Evolutionary conservation across 805 yeast species (phyloP).

Genomic region (Monosporozyma siamensis): DNA sequence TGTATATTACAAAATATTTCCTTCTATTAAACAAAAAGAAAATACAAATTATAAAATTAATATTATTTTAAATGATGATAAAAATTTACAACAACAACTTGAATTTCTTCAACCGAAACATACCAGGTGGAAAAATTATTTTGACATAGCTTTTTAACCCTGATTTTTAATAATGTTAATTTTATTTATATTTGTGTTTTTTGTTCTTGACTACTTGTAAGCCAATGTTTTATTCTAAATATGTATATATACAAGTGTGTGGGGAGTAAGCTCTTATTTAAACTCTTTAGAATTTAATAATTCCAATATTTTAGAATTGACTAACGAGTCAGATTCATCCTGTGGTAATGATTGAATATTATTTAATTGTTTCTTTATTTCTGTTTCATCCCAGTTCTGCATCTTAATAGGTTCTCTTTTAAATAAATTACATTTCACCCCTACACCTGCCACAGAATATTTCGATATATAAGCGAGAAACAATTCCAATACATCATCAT

Average conservation of each 20-base stretch:
- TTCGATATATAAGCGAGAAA: conserved; percentile 72
- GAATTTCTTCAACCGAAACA: conserved; percentile 68
- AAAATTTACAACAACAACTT: conserved; percentile 37
- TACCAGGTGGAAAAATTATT: conserved; percentile 44
- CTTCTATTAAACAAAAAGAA: background rate
- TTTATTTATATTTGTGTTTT: conserved; percentile 13
- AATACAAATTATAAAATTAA: background rate
- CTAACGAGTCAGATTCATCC: conserved; percentile 17
- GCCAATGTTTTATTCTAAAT: no score
- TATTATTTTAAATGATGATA: conserved; percentile 31
- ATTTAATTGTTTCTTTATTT: background rate
- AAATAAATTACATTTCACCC: conserved; percentile 64
- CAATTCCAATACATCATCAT: conserved; percentile 73
- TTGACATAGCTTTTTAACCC: conserved; percentile 66
- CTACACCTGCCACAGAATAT: conserved; percentile 72
- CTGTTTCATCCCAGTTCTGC: background rate
- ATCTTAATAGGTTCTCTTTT: conserved; percentile 34
- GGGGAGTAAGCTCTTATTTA: conserved; percentile 22
- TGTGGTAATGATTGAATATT: background rate
- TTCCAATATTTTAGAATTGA: conserved; percentile 51
- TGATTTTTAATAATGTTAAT: conserved; percentile 31
- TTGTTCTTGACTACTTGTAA: no score
- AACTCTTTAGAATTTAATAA: conserved; percentile 64
- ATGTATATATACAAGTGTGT: background rate
- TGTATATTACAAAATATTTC: no score